Conservation (phyloP, 192 early-diverging fungal species). For the Mortierella alpina region DNA sequence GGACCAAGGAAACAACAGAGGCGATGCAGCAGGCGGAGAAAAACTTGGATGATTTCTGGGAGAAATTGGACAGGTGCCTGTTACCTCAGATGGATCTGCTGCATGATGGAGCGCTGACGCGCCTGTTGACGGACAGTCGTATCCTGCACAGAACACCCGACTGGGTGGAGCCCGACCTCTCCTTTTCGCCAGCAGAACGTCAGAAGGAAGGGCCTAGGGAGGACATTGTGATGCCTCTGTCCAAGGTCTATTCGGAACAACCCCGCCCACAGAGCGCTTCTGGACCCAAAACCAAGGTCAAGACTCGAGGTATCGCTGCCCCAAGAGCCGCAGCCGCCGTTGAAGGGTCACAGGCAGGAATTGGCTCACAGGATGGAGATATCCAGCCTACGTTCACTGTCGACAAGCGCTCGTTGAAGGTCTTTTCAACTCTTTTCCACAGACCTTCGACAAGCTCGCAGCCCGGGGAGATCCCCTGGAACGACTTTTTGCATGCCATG, state of each 20-base stretch:
- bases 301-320: conserved; percentile 47
- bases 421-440: conserved; percentile 42
- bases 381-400: conserved; percentile 24
- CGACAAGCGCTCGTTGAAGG: conserved; percentile 34
- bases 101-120: conserved; percentile 8
- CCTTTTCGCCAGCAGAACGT: conserved; percentile 10
- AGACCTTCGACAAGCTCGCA: conserved; percentile 20
- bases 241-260: no score
- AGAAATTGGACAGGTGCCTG: conserved; percentile 9
- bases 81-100: conserved; percentile 4
- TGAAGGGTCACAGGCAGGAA: neutral
- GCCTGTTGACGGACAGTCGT: conserved; percentile 14
- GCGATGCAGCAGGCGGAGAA: conserved; percentile 30
- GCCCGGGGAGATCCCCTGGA: conserved; percentile 47
- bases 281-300: conserved; percentile 45
- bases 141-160: conserved; percentile 33
- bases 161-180: conserved; percentile 28
- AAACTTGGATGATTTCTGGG: conserved; percentile 32
- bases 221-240: conserved; percentile 2
- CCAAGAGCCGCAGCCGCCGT: neutral
- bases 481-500: conserved; percentile 47
- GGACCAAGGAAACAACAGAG: conserved; percentile 42
- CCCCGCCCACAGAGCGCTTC: conserved; percentile 12
- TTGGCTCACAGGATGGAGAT: neutral
- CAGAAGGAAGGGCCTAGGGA: conserved; percentile 12